phyloP scores from a whole-genome alignment of 73 alveolate species.

The Blepharisma japonicum region DNA sequence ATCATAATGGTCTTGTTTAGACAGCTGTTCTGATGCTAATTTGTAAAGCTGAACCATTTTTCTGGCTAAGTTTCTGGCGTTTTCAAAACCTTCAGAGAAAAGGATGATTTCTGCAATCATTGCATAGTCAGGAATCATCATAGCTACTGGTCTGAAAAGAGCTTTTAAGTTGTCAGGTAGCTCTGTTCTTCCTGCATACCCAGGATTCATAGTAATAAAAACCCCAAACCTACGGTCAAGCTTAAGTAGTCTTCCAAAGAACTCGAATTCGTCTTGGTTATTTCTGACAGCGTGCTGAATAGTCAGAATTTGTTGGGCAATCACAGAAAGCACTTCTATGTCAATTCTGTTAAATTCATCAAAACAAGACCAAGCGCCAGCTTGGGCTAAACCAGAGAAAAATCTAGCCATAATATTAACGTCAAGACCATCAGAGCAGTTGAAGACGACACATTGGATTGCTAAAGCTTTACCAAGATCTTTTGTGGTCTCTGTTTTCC shows the following conservation, averaged over 20 bases:
- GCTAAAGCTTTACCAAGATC: constrained; percentile 97
- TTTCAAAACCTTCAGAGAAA: constrained; percentile 96
- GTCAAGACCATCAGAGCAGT: constrained; percentile 96
- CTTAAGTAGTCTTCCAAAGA: constrained; percentile 94
- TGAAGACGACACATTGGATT: constrained; percentile 92
- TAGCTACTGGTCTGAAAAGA: constrained; percentile 98
- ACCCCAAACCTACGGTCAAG: constrained; percentile 97
- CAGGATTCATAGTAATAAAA: constrained; percentile 99
- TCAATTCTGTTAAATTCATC: constrained; percentile 99
- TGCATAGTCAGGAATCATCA: constrained; percentile 96
- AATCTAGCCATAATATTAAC: constrained; percentile 94
- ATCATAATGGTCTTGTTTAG: constrained; percentile 97
- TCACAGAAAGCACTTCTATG: constrained; percentile 96
- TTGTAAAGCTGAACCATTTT: constrained; percentile 97
- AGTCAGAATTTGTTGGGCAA: constrained; percentile 97
- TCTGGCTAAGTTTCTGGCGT: constrained; percentile 90
- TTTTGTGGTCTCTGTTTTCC: constrained; percentile 95
- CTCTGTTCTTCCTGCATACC: constrained; percentile 97
- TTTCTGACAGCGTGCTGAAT: constrained; percentile 89
- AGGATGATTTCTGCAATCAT: constrained; percentile 98
- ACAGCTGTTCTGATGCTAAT: constrained; percentile 94
- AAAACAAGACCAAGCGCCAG: constrained; percentile 99
- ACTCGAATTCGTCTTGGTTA: constrained; percentile 91
- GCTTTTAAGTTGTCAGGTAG: constrained; percentile 97
- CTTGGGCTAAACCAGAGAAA: constrained; percentile 93